Evolutionary conservation across 2,329 filamentous ascomycete genomes (phyloP), one percentile per base, ranked within the genome.

Genomic region (Cladosporium sp.): DNA sequence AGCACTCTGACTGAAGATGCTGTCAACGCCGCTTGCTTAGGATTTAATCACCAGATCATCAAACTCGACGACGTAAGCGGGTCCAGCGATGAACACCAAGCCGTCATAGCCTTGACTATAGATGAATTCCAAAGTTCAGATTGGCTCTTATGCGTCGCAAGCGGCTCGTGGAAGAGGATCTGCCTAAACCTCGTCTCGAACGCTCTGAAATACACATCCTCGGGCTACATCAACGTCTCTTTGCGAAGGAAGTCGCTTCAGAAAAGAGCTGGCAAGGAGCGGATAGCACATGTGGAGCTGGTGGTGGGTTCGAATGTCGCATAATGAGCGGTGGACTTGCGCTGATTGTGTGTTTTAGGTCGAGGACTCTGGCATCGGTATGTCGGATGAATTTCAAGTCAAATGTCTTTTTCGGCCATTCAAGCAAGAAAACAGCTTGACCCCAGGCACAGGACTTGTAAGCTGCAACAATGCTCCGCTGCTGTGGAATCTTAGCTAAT

Each of bases 331-430:
- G 55, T 54, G 0, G 56, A 63, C 27, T 7, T 30, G 27, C 27
- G 27, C 40, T 42, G 13, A 42, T 22, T 5, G 8, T 15, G 12
- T 8, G 13, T n/a, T n/a, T n/a, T 52, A 54, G 11, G 77, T 88
- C 1, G 70, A 72, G 0, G 85, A 89, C 57, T 84, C 83, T 0
- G 85, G 85, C 0, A 75, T 74, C 30, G 85, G 85, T 1, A 88
- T 88, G 45, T 77, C 77, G 0, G 71, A 78, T 11, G 80, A 86
- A 7, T 89, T 83, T 55, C 65, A 87, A 4, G 73, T 77, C 24
- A 77, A 80, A 13, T 73, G 78, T 12, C 66, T 88, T 0, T 88
- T 83, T 62, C 79, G 75, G 0, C 80, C 83, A 0, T 88, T 87
- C 53, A 68, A 74, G 0, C 85, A 88, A 54, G 85, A 88, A 58